Percentiles rank a stretch among this genome's conserved stretches.
These are phyloP conservation scores for Fusarium equiseti DNA, from an alignment of 2,329 filamentous ascomycete genomes.

Conservation along the genomic window DNA sequence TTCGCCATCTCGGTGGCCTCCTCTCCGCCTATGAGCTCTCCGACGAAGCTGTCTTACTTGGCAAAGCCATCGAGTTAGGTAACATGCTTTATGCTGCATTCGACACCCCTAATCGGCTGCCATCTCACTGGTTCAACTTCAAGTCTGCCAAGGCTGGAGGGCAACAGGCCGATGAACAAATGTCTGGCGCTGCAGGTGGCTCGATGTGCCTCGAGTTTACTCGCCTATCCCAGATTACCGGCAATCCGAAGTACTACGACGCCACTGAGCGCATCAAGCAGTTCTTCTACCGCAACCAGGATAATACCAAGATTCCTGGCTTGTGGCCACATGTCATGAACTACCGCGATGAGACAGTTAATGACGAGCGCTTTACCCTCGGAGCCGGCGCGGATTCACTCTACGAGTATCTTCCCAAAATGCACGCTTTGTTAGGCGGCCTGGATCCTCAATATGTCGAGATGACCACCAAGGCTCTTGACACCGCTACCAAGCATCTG, in stretches of 20 bases:
- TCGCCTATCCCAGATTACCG: conserved; percentile 78
- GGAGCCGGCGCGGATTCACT: conserved; percentile 62
- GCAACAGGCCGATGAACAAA: conserved; percentile 53
- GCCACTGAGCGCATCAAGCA: conserved; percentile 80
- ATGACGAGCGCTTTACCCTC: conserved; percentile 56
- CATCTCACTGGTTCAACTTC: conserved; percentile 61
- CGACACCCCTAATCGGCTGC: conserved; percentile 67
- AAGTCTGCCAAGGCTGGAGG: conserved; percentile 54
- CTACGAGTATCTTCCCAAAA: conserved; percentile 72
- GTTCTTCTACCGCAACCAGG: conserved; percentile 73
- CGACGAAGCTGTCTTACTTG: conserved; percentile 58
- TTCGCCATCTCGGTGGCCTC: conserved; percentile 66
- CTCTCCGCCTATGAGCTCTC: conserved; percentile 66
- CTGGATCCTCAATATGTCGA: conserved; percentile 70
- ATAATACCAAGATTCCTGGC: conserved; percentile 75
- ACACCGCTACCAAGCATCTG: conserved; percentile 70
- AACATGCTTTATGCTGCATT: conserved; percentile 66
- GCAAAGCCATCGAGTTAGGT: conserved; percentile 65
- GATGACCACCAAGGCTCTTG: conserved; percentile 74
- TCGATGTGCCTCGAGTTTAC: conserved; percentile 82
- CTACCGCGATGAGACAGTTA: conserved; percentile 64
- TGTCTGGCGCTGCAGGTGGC: conserved; percentile 64
- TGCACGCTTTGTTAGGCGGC: conserved; percentile 73
- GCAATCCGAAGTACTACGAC: conserved; percentile 79
- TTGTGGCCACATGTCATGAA: conserved; percentile 78